Percentiles rank a stretch among this genome's conserved stretches.
phyloP scores from a whole-genome alignment of 2,329 filamentous ascomycete genomes.

The Ophiocordyceps robertsii region DNA sequence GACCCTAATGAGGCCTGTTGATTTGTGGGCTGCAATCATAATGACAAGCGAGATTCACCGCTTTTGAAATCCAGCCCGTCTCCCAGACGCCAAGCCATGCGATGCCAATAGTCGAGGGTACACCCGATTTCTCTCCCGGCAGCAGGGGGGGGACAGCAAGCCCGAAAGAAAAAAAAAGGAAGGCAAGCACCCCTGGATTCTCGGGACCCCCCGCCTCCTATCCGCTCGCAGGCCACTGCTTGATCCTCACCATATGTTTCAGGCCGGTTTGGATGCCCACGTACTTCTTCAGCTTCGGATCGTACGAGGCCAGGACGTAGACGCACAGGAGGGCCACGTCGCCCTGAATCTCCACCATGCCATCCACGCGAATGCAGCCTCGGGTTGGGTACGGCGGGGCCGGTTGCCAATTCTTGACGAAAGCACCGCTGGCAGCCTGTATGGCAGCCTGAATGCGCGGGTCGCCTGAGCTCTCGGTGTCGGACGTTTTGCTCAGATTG shows the following conservation, averaged over 20 bases:
- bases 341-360: slow-evolving; percentile 38
- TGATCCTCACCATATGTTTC: slow-evolving; percentile 27
- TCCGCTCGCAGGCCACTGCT: slow-evolving; percentile 20
- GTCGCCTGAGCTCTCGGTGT: too few species aligned
- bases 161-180: too few species aligned
- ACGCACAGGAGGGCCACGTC: slow-evolving; percentile 32
- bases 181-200: too few species aligned
- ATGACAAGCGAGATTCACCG: slow-evolving; percentile 2
- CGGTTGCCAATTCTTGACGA: slow-evolving; percentile 32
- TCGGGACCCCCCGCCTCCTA: slow-evolving; percentile 3
- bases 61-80: slow-evolving; percentile 11
- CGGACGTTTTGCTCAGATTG: too few species aligned
- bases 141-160: too few species aligned
- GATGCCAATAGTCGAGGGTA: neutral
- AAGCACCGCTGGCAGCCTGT: slow-evolving; percentile 10
- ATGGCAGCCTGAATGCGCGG: too few species aligned
- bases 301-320: slow-evolving; percentile 39
- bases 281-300: slow-evolving; percentile 38
- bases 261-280: slow-evolving; percentile 26
- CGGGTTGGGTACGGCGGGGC: slow-evolving; percentile 28
- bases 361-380: slow-evolving; percentile 38
- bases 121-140: neutral
- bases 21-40: neutral
- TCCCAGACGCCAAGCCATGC: slow-evolving; percentile 12
- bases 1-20: too few species aligned